Base-by-base conservation (phyloP, 306 rosid genomes). In the Fragaria vesca region DNA sequence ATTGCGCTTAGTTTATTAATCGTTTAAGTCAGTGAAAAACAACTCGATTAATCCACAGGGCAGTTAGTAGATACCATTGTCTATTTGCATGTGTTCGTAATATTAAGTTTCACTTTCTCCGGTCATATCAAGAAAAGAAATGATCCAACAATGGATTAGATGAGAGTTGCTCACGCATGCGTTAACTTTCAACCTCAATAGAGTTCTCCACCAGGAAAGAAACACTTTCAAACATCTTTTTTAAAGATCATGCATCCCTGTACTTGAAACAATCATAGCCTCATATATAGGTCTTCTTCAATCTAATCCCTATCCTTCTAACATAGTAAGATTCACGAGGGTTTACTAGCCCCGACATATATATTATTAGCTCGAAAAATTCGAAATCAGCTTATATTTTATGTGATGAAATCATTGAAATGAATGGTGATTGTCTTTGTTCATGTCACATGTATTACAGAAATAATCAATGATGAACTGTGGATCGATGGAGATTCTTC, bases 401-500 rank as follows among this genome's bases (percentile, higher is more conserved):
- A 10, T 76, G 46, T 28, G 60, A 26, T 75, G 13, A 24, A 32
- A 32, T 32, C 34, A 3, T 38, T 38, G 42, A 38, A 38, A 38
- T 40, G 45, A 40, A 40, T 6, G 45, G 8, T 40, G 43, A 40
- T 66, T 55, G 52, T 78, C 34, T 52, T 21, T 75, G 81, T 80
- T 75, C 52, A 66, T 57, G 81, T 71, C 78, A 76, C 75, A n/a
- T 80, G 12, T 4, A 73, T 40, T 8, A 66, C 1, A n/a, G 51
- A 73, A 4, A 47, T n/a, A 57, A 62, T 52, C 42, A 54, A 36
- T 38, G 6, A 16, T 11, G 28, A 18, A 13, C 26, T 45, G 73
- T 51, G 77, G 62, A 24, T 3, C 26, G 20, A 28, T 21, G 52
- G 71, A 83, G 84, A 81, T 84, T 88, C 86, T 61, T 61, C 66